Evolutionary conservation across 257 asterid species (phyloP).

Genomic region (Solanum sejunctum): DNA sequence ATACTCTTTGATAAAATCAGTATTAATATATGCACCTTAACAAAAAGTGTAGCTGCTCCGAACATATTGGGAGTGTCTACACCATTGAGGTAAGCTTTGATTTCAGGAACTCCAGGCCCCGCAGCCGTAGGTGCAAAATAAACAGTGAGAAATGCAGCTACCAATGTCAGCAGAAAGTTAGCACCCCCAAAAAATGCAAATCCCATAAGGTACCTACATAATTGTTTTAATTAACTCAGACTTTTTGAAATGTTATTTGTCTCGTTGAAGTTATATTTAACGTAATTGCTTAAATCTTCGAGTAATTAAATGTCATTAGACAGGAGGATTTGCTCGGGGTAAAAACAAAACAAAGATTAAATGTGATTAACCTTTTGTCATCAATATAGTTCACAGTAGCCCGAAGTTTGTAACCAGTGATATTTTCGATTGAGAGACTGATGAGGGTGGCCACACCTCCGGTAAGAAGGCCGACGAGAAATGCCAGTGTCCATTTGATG

Average conservation of each 20-base stretch:
- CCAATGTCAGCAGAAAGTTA: conserved; percentile 48
- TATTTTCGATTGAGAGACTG: conserved; percentile 77
- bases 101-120: conserved; percentile 92
- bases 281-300: not conserved
- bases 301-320: not conserved
- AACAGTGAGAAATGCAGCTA: conserved; percentile 61
- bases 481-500: conserved; percentile 72
- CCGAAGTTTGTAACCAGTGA: conserved; percentile 75
- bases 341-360: not conserved
- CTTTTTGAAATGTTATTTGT: not conserved
- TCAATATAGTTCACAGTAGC: conserved; percentile 44
- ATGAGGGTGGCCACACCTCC: conserved; percentile 71
- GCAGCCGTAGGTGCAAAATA: conserved; percentile 91
- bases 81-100: conserved; percentile 88
- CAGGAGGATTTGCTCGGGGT: not conserved
- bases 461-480: conserved; percentile 76
- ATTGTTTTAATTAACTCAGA: not conserved
- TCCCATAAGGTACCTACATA: conserved; percentile 58
- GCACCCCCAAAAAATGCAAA: conserved; percentile 35
- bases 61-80: conserved; percentile 86
- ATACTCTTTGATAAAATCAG: not conserved
- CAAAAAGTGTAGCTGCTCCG: conserved; percentile 72
- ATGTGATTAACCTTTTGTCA: conserved; percentile 34
- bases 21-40: conserved; percentile 36
- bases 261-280: conserved; percentile 12